Base-by-base conservation (phyloP, 164 flowering plant species). In the Litsea cubeba region DNA sequence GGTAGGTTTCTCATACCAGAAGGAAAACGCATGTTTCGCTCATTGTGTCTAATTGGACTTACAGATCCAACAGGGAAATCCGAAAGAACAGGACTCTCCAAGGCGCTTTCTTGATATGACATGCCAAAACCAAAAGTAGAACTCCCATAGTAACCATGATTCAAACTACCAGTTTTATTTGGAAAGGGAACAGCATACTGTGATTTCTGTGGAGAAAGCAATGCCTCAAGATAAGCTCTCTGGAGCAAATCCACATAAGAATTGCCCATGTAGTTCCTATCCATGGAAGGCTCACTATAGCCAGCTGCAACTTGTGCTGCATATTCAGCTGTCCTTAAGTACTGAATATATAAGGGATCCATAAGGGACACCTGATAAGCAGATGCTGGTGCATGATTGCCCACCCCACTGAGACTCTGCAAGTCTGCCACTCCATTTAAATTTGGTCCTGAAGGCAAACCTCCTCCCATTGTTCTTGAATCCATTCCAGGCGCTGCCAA, bases 341-440 rank as follows among this genome's bases (percentile, higher is more conserved):
- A 86, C 76, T 93, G 94, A 81, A 87, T 84, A 84, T 90, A 87
- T 69, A 86, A 63, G 0, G 97, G 95, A 70, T 90, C 97, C 79
- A 88, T 20, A 1, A 77, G 60, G 15, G 87, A 84, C 62, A 77
- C 71, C 78, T 88, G 91, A 73, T 80, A 81, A 70, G 82, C 80
- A 79, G 71, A 78, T 65, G 83, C 85, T 24, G 84, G 72, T 17
- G 66, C 64, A 24, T 83, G 88, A 82, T 86, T 88, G 57, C 91
- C 88, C 65, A 80, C 62, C 76, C 95, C 82, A 68, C 76, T 76
- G 51, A 83, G 79, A 79, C 83, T 86, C 54, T 87, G 88, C 70
- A 82, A 69, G 68, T 88, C 92, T 3, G 85, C 89, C 5, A 85
- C 83, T 74, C 88, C 92, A 76, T 83, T 71, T 66, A 87, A 70